Evolutionary conservation across 2,329 filamentous ascomycete genomes (phyloP).

Genomic region (Ceratocystis harringtonii): DNA sequence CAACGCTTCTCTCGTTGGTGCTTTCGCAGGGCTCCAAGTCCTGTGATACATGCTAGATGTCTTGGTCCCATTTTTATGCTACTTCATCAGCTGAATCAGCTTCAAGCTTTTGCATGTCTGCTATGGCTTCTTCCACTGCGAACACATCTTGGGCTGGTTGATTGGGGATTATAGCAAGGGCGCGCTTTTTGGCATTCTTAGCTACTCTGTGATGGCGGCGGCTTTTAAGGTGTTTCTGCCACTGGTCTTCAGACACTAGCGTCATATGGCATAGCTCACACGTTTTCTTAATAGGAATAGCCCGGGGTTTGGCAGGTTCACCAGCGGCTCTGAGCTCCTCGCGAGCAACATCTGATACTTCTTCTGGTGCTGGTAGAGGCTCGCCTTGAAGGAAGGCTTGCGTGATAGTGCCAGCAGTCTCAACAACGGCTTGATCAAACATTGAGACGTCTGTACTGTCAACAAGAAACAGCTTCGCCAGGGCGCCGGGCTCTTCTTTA

Average conservation of each 20-base stretch:
- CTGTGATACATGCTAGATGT: neutral
- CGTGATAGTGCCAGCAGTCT: constrained; percentile 48
- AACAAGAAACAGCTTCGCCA: constrained; percentile 56
- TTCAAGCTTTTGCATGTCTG: neutral
- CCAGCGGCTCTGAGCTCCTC: constrained; percentile 34
- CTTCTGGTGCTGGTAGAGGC: constrained; percentile 35
- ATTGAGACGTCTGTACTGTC: constrained; percentile 56
- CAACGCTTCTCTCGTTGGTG: neutral
- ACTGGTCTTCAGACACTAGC: constrained; percentile 38
- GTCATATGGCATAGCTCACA: constrained; percentile 63
- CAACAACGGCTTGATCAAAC: constrained; percentile 50
- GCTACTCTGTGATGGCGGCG: constrained; percentile 25
- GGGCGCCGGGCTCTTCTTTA: constrained; percentile 35
- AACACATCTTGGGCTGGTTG: constrained; percentile 6
- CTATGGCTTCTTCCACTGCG: neutral
- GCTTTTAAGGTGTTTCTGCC: constrained; percentile 28
- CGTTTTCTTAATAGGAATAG: constrained; percentile 40
- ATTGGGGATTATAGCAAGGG: constrained; percentile 24
- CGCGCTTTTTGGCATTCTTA: constrained; percentile 26
- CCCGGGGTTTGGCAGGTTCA: constrained; percentile 32
- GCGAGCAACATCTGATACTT: constrained; percentile 34
- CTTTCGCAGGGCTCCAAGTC: neutral
- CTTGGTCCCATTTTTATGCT: neutral
- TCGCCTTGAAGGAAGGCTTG: constrained; percentile 45
- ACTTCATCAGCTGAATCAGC: neutral